A percentile compares a stretch with the other conserved stretches of the same genome.
Evolutionary conservation across 1,139 yeast species (phyloP).

Genomic region (Candida tetrigidarum): DNA sequence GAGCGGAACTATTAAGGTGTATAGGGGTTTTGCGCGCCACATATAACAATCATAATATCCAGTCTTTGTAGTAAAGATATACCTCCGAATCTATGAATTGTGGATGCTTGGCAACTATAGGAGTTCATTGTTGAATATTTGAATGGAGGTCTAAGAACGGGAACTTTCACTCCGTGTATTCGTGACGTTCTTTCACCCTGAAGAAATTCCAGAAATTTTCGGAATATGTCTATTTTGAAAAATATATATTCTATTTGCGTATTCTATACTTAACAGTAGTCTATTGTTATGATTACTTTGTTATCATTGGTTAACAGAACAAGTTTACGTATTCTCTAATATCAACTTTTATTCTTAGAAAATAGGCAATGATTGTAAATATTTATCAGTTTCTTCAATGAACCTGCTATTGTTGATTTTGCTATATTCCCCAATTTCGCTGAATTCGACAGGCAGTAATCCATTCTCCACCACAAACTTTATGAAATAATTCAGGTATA

Average conservation of each 20-base stretch:
- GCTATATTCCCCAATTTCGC: conserved; percentile 29
- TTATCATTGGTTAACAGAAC: too few species aligned
- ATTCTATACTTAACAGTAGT: background rate
- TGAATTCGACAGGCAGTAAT: conserved; percentile 56
- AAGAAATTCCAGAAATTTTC: too few species aligned
- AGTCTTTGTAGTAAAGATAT: too few species aligned
- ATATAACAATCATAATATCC: too few species aligned
- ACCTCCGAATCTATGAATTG: too few species aligned
- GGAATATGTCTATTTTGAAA: background rate
- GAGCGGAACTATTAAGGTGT: too few species aligned
- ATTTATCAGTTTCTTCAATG: conserved; percentile 47
- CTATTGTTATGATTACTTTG: too few species aligned
- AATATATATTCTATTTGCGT: background rate
- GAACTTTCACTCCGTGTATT: background rate
- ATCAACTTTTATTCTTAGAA: conserved; percentile 12
- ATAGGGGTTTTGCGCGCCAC: too few species aligned
- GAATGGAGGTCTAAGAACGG: too few species aligned
- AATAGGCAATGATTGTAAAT: conserved; percentile 32
- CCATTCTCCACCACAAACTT: conserved; percentile 72
- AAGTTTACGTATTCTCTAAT: too few species aligned
- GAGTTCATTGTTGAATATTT: background rate
- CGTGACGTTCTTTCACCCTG: background rate
- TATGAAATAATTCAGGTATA: conserved; percentile 71
- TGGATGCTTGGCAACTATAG: background rate
- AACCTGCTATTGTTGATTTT: conserved; percentile 50